Base-by-base conservation (phyloP, 2,329 filamentous ascomycete species). In the Aspergillus cejpii region DNA sequence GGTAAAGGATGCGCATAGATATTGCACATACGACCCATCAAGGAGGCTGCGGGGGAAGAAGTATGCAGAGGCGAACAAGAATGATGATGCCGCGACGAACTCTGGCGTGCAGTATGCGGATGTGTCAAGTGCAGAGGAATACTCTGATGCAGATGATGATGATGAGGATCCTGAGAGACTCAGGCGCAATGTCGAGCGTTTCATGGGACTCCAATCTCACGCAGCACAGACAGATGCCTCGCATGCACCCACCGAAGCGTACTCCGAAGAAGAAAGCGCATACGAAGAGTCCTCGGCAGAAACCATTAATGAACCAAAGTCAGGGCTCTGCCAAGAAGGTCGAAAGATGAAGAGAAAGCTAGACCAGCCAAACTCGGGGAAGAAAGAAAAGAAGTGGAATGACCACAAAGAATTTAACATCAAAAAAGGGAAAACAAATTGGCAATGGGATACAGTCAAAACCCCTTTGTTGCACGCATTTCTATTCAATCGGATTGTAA, bases 401-500 rank as follows among this genome's bases (percentile, higher is more conserved):
- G 53, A 58, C 24, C 43, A 44, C 12, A 56, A 57, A 29, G 49
- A 52, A 5, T 58, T 66, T 43, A 52, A 53, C 14, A 58, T 62
- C 24, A 46, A 23, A 11, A 40, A 39, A 11, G 20, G 24, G 2
- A 14, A 34, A 7, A 23, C 38, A 29, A 24, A 29, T 11, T 48
- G 56, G 14, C 36, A 52, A 19, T 63, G 60, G 59, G 52, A 47
- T 8, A 45, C 44, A 3, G 47, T 69, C 23, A 59, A 46, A 31
- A 54, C 44, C 6, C 68, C 69, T 1, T 57, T 79, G 0, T 55
- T 85, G 1, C 79, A 84, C 47, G 72, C 80, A 53, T 84, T 84
- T 56, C 60, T 66, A 2, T 85, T 78, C 58, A 76, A 76, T 43
- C 71, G 82, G 5, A 47, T 85, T 0, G 72, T 85, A 1, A 67